Conservation (phyloP, 805 yeast species). For the Saccharomyces cerevisiae region DNA sequence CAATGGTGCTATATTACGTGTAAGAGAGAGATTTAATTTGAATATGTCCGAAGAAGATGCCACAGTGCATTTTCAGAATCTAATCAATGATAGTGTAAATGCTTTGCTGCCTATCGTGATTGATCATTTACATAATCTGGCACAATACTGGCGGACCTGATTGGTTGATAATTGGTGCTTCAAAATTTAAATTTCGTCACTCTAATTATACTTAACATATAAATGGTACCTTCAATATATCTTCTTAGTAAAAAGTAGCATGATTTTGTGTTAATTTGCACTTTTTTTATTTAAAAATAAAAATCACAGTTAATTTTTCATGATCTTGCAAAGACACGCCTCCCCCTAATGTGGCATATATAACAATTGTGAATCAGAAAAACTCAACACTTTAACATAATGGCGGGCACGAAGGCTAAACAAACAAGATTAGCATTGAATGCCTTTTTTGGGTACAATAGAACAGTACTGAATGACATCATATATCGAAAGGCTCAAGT, state of each 20-base stretch:
- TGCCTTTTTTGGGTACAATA: not conserved
- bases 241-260: not conserved
- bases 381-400: not conserved
- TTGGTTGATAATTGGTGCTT: not conserved
- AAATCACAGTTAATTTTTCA: not conserved
- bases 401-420: not conserved
- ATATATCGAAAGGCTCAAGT: not conserved
- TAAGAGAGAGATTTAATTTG: slow-evolving; percentile 86
- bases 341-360: not conserved
- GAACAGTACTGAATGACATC: not conserved
- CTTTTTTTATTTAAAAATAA: not conserved
- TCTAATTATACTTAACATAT: not conserved
- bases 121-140: slow-evolving; percentile 87
- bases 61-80: slow-evolving; percentile 83
- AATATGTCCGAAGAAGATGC: slow-evolving; percentile 96
- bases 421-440: not conserved
- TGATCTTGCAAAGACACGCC: not conserved
- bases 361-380: not conserved
- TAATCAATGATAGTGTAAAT: slow-evolving; percentile 88
- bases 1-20: slow-evolving; percentile 78
- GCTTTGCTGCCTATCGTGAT: slow-evolving; percentile 92
- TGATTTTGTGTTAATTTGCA: not conserved
- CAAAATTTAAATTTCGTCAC: not conserved
- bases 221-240: not conserved
- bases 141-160: slow-evolving; percentile 94